These are phyloP conservation scores for Boletus huronensis DNA, from an alignment of 768 basidiomycete genomes.

Conservation along the genomic window DNA sequence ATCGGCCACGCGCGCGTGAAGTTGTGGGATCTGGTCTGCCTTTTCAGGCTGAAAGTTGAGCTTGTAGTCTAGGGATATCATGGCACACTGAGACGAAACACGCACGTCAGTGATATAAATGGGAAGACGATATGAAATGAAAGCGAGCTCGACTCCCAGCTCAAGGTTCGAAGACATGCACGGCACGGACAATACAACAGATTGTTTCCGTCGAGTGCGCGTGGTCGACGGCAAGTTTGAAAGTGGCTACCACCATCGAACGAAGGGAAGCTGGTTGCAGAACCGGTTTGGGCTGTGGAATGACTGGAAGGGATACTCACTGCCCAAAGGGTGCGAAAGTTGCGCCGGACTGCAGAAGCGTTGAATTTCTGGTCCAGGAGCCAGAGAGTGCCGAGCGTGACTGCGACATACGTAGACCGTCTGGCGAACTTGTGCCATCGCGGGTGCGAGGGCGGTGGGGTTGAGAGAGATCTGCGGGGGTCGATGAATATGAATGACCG, in stretches of 20 bases:
- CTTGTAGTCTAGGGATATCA: slow-evolving; percentile 82
- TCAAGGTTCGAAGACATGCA: not conserved
- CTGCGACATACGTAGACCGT: slow-evolving; percentile 22
- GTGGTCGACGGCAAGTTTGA: not conserved
- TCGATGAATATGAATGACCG: not conserved
- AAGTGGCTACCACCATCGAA: not conserved
- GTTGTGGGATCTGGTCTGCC: slow-evolving; percentile 65
- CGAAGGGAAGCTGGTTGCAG: not conserved
- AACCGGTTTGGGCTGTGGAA: not conserved
- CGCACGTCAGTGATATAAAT: not conserved
- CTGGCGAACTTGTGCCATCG: slow-evolving; percentile 18
- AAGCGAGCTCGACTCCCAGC: not conserved
- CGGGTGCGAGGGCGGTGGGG: not conserved
- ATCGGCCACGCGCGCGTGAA: slow-evolving; percentile 83
- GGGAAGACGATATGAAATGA: not conserved
- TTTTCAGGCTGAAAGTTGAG: slow-evolving; percentile 77
- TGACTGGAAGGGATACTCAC: slow-evolving; percentile 32
- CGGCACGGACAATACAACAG: not conserved
- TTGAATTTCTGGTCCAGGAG: slow-evolving; percentile 42
- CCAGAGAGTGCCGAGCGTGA: slow-evolving; percentile 34
- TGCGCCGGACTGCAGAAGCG: slow-evolving; percentile 47
- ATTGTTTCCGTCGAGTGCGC: not conserved
- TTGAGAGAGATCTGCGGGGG: slow-evolving; percentile 1
- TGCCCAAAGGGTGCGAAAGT: slow-evolving; percentile 46
- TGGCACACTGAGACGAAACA: slow-evolving; percentile 47